phyloP scores from a whole-genome alignment of 345 rosid genomes.

The Psidium guajava region DNA sequence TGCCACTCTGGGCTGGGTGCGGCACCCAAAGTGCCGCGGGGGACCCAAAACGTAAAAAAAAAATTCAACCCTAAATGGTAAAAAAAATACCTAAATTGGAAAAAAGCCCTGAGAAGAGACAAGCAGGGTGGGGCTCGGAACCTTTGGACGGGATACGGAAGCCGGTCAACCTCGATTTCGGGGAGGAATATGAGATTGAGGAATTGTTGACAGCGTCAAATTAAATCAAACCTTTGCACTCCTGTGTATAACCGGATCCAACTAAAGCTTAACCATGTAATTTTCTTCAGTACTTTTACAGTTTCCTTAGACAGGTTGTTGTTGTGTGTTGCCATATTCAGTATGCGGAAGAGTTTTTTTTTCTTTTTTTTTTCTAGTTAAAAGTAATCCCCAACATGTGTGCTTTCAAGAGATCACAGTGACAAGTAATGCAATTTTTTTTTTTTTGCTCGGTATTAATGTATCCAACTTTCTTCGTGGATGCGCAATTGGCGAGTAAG shows the following conservation, averaged over 20 bases:
- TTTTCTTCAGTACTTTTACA: not conserved
- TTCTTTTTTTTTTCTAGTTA: not conserved
- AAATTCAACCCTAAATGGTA: too few relatives aligned
- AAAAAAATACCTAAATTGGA: too few relatives aligned
- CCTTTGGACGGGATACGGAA: constrained; percentile 9
- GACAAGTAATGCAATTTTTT: not conserved
- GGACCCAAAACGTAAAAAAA: too few relatives aligned
- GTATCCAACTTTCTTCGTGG: not conserved
- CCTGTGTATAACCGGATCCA: not conserved
- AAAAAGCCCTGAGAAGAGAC: constrained; percentile 4
- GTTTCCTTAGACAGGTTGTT: not conserved
- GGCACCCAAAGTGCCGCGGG: too few relatives aligned
- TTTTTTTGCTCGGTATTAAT: not conserved
- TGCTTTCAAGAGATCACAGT: not conserved
- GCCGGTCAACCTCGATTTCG: constrained; percentile 21
- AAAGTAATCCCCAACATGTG: not conserved
- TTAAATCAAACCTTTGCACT: not conserved
- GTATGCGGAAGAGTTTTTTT: not conserved
- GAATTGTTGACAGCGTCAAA: not conserved
- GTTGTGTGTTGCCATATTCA: not conserved
- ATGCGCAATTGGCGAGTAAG: not conserved
- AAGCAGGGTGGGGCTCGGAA: not conserved
- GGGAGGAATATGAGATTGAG: not conserved
- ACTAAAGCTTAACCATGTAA: not conserved
- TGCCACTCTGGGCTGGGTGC: too few relatives aligned